phyloP scores from a whole-genome alignment of 1,139 yeast species.

The Diutina pseudorugosa region DNA sequence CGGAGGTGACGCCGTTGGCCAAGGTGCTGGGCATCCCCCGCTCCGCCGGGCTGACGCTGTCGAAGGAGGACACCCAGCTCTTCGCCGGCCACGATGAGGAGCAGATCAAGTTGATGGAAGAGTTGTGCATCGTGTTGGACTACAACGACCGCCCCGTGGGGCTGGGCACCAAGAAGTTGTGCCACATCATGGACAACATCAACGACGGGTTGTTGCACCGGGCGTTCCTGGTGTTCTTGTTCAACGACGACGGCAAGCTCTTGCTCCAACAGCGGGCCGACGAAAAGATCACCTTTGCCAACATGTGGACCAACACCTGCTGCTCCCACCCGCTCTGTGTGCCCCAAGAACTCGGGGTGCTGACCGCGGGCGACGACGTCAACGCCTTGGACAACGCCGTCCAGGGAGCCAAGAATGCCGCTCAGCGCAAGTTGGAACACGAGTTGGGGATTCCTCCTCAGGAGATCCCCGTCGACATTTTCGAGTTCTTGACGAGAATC shows the following conservation, averaged over 20 bases:
- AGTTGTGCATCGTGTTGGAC: slow-evolving; percentile 87
- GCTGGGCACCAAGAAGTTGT: slow-evolving; percentile 85
- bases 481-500: slow-evolving; percentile 81
- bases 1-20: slow-evolving; percentile 47
- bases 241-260: slow-evolving; percentile 64
- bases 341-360: slow-evolving; percentile 60
- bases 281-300: slow-evolving; percentile 92
- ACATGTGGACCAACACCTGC: slow-evolving; percentile 97
- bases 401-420: slow-evolving; percentile 76
- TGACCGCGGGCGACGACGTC: slow-evolving; percentile 22
- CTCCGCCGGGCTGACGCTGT: slow-evolving; percentile 17
- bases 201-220: slow-evolving; percentile 80
- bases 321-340: slow-evolving; percentile 95
- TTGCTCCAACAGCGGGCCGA: slow-evolving; percentile 89
- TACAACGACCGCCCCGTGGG: slow-evolving; percentile 81
- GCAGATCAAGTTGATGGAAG: slow-evolving; percentile 92
- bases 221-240: slow-evolving; percentile 88
- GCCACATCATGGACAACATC: slow-evolving; percentile 85
- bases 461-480: slow-evolving; percentile 54
- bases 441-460: slow-evolving; percentile 73
- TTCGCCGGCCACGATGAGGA: slow-evolving; percentile 87
- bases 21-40: slow-evolving; percentile 35
- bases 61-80: slow-evolving; percentile 17
- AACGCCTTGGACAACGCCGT: slow-evolving; percentile 39
- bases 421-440: slow-evolving; percentile 82